These are phyloP conservation scores for Mytilinidion resinicola DNA, from an alignment of 495 filamentous ascomycete species.

Conservation along the genomic window DNA sequence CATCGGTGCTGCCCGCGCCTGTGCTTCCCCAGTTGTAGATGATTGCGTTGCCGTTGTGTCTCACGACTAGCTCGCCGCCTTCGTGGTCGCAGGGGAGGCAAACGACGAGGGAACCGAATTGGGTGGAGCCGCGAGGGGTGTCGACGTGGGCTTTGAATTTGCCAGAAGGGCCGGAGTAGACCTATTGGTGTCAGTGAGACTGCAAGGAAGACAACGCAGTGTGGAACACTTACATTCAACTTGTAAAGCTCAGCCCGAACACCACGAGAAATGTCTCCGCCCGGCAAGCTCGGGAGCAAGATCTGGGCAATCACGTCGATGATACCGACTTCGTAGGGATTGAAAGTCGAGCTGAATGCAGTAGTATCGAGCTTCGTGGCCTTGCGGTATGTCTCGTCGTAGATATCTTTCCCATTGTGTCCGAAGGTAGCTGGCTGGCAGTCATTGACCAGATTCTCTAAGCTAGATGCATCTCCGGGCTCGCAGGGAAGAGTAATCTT, in stretches of 20 bases:
- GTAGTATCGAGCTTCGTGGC: conserved; percentile 44
- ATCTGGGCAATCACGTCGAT: conserved; percentile 44
- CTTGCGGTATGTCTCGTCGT: conserved; percentile 47
- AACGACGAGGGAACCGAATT: conserved; percentile 54
- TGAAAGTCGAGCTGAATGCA: conserved; percentile 45
- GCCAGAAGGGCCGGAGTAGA: conserved; percentile 50
- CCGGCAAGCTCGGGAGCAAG: conserved; percentile 41
- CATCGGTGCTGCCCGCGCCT: not conserved
- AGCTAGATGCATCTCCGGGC: not conserved
- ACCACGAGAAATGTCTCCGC: not conserved
- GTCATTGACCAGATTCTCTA: conserved; percentile 31
- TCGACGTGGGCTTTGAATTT: conserved; percentile 51
- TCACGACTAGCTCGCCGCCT: conserved; percentile 37
- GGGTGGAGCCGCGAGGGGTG: conserved; percentile 43
- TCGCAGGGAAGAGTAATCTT: conserved; percentile 14
- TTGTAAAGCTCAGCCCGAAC: conserved; percentile 48
- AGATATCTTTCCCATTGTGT: conserved; percentile 38
- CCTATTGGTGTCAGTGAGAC: conserved; percentile 12
- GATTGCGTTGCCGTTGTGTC: conserved; percentile 33
- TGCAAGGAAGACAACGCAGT: not conserved
- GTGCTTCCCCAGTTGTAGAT: conserved; percentile 41
- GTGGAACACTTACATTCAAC: conserved; percentile 42
- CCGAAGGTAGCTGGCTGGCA: conserved; percentile 48
- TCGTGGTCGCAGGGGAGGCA: conserved; percentile 44
- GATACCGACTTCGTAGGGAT: conserved; percentile 48